Base-by-base conservation (phyloP, 2,329 filamentous ascomycete species). In the Epichloe gansuensis region DNA sequence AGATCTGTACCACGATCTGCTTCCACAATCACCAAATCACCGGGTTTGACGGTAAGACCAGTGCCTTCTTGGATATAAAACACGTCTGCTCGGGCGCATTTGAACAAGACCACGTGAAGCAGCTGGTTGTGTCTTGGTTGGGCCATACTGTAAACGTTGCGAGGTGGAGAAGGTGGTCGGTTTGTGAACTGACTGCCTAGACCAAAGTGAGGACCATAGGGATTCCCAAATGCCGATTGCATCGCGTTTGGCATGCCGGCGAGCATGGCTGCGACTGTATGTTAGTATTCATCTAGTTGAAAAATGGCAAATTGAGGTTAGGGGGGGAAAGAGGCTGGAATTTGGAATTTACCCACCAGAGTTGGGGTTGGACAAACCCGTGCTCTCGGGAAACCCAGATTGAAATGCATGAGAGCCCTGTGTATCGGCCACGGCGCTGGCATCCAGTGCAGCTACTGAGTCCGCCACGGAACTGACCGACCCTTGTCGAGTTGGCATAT, bases 21-120 rank as follows among this genome's bases (percentile, higher is more conserved):
- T 69, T 98, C 93, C 17, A 96, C 90, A 59, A 98, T 97, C 55
- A 98, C 94, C 50, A 97, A 75, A 64, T 98, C 93, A 35, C 93
- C 93, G 17, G 85, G 83, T 61, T 90, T 93, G 51, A 97, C 86
- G 21, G 87, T 86, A 35, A 98, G 76, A 3, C 93, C 93, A 5
- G 90, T 97, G 55, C 91, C 90, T 66, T 96, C 90, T 66, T 95
- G 90, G 36, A 96, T 89, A 68, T 95, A 97, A 67, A 96, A 98
- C 9, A 97, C 88, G 63, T 97, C 93, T 39, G 91, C 90, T 55
- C 93, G 81, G 38, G 88, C 89, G 65, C 90, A 96, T 68, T 98
- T 98, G 79, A 98, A 98, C 6, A 91, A 81, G 15, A 98, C 91
- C 50, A 98, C 85, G 66, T 91, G 91, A 8, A 95, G 75, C 7